Evolutionary conservation across 2,329 filamentous ascomycete species (phyloP).

Genomic region (Xylogone sp.): DNA sequence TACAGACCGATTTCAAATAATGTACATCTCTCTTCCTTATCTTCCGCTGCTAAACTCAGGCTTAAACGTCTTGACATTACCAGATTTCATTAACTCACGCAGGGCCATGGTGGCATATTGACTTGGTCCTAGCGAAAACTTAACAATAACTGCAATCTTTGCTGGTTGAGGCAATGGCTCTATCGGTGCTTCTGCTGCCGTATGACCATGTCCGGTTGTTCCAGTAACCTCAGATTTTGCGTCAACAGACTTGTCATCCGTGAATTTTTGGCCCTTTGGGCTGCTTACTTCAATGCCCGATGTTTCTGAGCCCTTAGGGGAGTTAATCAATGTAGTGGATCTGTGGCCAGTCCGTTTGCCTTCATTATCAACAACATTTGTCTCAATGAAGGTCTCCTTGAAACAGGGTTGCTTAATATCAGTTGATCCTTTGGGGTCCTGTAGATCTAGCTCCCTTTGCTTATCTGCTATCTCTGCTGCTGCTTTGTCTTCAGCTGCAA

Average conservation of each 20-base stretch:
- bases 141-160: slow-evolving; percentile 67
- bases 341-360: slow-evolving; percentile 17
- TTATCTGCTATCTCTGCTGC: slow-evolving; percentile 11
- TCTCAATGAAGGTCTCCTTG: slow-evolving; percentile 26
- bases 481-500: slow-evolving; percentile 21
- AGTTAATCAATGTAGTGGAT: slow-evolving; percentile 5
- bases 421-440: slow-evolving; percentile 3
- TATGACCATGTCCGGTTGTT: slow-evolving; percentile 1
- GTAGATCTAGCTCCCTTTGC: slow-evolving; percentile 4
- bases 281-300: background rate
- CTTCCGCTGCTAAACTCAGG: slow-evolving; percentile 49
- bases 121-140: slow-evolving; percentile 72
- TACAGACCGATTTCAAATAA: background rate
- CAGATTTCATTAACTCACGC: slow-evolving; percentile 71
- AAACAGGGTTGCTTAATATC: slow-evolving; percentile 14
- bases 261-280: background rate
- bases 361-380: slow-evolving; percentile 25
- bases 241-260: background rate
- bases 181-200: slow-evolving; percentile 1
- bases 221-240: background rate
- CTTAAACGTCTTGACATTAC: slow-evolving; percentile 57
- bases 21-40: slow-evolving; percentile 3
- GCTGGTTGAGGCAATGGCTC: background rate
- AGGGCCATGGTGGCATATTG: slow-evolving; percentile 84
- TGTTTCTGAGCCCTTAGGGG: background rate